A percentile compares a stretch with the other conserved stretches of the same genome.
These are phyloP conservation scores for Kodamaea kakaduensis DNA, from an alignment of 805 yeast genomes.

Conservation along the genomic window DNA sequence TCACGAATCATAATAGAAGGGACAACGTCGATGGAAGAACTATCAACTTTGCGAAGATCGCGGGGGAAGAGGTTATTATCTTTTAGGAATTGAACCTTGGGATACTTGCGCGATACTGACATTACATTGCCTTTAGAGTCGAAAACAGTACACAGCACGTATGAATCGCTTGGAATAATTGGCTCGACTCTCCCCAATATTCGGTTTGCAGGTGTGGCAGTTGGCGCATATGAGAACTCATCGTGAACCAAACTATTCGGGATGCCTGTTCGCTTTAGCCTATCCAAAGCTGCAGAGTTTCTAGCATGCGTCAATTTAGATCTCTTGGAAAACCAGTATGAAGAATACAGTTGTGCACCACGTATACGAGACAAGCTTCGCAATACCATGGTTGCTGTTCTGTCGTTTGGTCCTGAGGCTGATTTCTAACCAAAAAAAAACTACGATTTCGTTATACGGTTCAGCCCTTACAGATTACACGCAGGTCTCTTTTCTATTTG, in stretches of 20 bases:
- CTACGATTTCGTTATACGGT: too few relatives aligned
- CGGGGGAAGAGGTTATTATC: constrained; percentile 78
- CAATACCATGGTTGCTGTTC: constrained; percentile 3
- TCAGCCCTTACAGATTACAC: too few relatives aligned
- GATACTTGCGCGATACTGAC: constrained; percentile 68
- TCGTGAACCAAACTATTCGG: constrained; percentile 8
- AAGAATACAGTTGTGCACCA: too few relatives aligned
- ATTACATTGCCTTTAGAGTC: constrained; percentile 65
- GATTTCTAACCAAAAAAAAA: too few relatives aligned
- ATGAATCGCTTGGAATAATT: constrained; percentile 42
- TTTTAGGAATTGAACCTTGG: constrained; percentile 63
- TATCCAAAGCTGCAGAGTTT: constrained; percentile 7
- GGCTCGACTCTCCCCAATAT: constrained; percentile 7
- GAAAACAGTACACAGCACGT: constrained; percentile 77
- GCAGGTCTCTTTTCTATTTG: too few relatives aligned
- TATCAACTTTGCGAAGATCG: constrained; percentile 81
- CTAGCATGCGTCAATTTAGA: constrained; percentile 4
- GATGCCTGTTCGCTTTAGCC: constrained; percentile 3
- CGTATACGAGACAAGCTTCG: constrained; percentile 6
- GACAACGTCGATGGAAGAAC: constrained; percentile 70
- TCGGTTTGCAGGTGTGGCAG: constrained; percentile 2
- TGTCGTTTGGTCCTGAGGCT: too few relatives aligned
- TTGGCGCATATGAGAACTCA: constrained; percentile 7
- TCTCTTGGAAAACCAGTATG: too few relatives aligned
- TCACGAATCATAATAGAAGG: constrained; percentile 81